These are phyloP conservation scores for Pterula multifida DNA, from an alignment of 1,284 basidiomycete species.

Conservation along the genomic window DNA sequence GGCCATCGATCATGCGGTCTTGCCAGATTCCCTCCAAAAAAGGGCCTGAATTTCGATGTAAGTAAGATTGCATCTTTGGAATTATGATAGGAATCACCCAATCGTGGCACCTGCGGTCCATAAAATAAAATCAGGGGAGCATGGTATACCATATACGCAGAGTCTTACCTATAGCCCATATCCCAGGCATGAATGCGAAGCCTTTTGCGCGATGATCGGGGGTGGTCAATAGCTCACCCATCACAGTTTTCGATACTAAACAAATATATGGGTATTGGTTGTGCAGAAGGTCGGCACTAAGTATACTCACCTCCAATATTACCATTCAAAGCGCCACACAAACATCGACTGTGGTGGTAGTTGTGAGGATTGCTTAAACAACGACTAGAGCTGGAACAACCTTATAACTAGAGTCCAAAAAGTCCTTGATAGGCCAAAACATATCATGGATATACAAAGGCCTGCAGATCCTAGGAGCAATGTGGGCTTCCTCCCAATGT, in stretches of 20 bases:
- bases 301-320: conserved; percentile 27
- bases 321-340: conserved; percentile 28
- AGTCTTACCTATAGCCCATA: conserved; percentile 30
- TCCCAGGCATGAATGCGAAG: conserved; percentile 30
- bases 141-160: conserved; percentile 23
- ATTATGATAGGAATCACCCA: conserved; percentile 9
- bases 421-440: conserved; percentile 50
- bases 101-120: conserved; percentile 18
- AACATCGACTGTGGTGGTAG: conserved; percentile 16
- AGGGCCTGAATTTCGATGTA: conserved; percentile 29
- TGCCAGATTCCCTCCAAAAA: conserved; percentile 50
- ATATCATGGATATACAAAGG: conserved; percentile 43
- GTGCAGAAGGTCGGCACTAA: background rate
- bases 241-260: background rate
- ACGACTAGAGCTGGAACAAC: conserved; percentile 14
- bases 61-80: background rate
- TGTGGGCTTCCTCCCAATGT: conserved; percentile 53
- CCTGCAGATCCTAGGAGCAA: conserved; percentile 48
- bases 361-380: background rate
- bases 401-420: conserved; percentile 45
- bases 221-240: background rate
- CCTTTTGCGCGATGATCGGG: conserved; percentile 12
- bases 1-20: conserved; percentile 50
- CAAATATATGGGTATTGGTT: background rate
- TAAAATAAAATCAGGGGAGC: background rate